phyloP scores from a whole-genome alignment of 805 yeast species.

The Zygoascus bituminiphila region DNA sequence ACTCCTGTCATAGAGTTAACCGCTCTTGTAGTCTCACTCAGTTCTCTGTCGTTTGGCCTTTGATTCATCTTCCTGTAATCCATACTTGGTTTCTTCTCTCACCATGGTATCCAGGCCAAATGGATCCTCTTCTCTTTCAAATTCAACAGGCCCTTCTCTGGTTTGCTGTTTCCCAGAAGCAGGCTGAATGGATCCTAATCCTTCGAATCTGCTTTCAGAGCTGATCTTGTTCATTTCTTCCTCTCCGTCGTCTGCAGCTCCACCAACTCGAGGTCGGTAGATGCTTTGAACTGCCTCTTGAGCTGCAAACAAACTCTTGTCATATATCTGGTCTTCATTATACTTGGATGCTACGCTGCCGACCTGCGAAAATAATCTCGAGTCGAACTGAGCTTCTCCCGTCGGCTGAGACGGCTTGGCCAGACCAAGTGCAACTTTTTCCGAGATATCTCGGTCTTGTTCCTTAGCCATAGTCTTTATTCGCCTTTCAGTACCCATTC shows the following conservation, averaged over 20 bases:
- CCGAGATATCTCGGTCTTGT: conserved; percentile 47
- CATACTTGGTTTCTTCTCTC: conserved; percentile 7
- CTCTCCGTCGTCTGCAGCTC: conserved; percentile 18
- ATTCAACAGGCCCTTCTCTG: conserved; percentile 39
- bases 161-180: conserved; percentile 12
- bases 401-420: conserved; percentile 31
- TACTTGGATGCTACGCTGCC: conserved; percentile 15
- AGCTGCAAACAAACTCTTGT: conserved; percentile 47
- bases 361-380: conserved; percentile 44
- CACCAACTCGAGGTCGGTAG: conserved; percentile 35
- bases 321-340: conserved; percentile 46
- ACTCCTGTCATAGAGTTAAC: no score
- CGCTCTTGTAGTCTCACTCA: conserved; percentile 7
- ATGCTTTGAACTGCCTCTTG: conserved; percentile 44
- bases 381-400: conserved; percentile 45
- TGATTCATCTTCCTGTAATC: background rate
- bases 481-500: conserved; percentile 39
- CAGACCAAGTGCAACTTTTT: conserved; percentile 45
- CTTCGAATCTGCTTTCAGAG: conserved; percentile 24
- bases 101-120: conserved; percentile 15
- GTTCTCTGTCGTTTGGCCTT: background rate
- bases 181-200: conserved; percentile 16
- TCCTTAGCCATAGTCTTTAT: conserved; percentile 36
- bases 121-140: conserved; percentile 28
- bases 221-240: conserved; percentile 19